Conservation (phyloP, 2,329 filamentous ascomycete genomes). For the Botrytis deweyae region DNA sequence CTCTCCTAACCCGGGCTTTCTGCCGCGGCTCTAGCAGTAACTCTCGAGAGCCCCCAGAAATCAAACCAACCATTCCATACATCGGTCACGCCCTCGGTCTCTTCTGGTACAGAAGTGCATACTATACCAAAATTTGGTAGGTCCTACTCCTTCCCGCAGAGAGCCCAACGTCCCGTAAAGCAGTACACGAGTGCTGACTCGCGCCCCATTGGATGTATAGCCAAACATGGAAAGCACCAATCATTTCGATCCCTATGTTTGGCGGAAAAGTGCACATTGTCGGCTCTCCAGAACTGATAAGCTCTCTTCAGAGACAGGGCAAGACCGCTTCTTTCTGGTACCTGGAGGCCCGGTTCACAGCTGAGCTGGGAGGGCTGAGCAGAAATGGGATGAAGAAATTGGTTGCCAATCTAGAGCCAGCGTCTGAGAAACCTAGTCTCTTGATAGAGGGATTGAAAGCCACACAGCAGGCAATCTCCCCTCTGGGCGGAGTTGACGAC, state of each 20-base stretch:
- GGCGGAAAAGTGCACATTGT: background rate
- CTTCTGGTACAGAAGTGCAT: slow-evolving; percentile 10
- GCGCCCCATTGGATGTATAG: background rate
- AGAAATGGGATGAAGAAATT: background rate
- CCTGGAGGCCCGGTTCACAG: background rate
- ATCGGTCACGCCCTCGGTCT: slow-evolving; percentile 8
- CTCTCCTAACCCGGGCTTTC: background rate
- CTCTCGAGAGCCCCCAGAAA: background rate
- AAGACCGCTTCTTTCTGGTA: slow-evolving; percentile 8
- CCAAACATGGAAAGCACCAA: slow-evolving; percentile 6
- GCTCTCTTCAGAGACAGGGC: slow-evolving; percentile 3
- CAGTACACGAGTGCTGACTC: background rate
- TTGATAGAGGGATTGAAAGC: background rate
- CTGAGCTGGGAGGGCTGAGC: background rate
- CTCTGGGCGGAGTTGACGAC: background rate
- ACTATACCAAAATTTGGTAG: slow-evolving; percentile 9
- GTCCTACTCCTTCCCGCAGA: background rate
- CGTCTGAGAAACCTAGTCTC: background rate
- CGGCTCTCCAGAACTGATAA: background rate
- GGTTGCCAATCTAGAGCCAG: background rate
- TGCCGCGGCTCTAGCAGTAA: background rate
- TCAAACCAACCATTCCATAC: slow-evolving; percentile 6
- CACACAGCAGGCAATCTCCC: background rate
- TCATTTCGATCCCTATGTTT: slow-evolving; percentile 16
- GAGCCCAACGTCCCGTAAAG: background rate